Base-by-base conservation (phyloP, 2,329 filamentous ascomycete species). In the Neofusicoccum laricinum region DNA sequence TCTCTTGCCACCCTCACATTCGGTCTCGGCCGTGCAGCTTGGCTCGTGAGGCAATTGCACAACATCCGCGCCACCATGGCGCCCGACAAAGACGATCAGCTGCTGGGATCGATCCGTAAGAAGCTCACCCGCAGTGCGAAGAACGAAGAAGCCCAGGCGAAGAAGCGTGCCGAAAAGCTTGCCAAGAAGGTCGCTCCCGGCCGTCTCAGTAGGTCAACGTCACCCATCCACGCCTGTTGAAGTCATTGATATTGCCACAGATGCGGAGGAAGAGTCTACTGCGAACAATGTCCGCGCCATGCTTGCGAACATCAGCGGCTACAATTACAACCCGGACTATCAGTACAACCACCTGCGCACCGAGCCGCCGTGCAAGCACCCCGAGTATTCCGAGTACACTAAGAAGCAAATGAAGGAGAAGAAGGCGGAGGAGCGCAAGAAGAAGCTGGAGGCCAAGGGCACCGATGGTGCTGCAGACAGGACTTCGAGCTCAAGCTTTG, bases 291-390 rank as follows among this genome's bases (percentile, higher is more conserved):
- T 55, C n/a, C 61, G 48, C 36, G 36, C 32, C 7, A 8, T n/a
- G 43, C 41, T 50, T 4, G 62, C 62, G 3, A 64, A 64, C 41
- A n/a, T 50, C 10, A 21, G 50, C 45, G 62, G 62, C 10, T 64
- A 45, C 62, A 3, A 48, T 10, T 64, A 64, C 50, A 48, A 50
- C 8, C 43, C 62, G 2, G 51, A 40, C 7, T 64, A 64, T 21
- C n/a, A 58, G 14, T 30, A 48, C 14, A 34, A 32, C 7, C 17
- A 58, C 11, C n/a, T 64, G 19, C 43, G 62, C n/a, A 57, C 62
- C 14, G 50, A 57, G 43, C 30, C 50, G 8, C 41, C 50, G 2
- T 58, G 50, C 41, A 14, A 32, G 41, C 25, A 30, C 10, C 62
- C 62, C 1, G 50, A 45, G 49, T 38, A 53, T n/a, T 36, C 48